Base-by-base conservation (phyloP, 495 filamentous ascomycete genomes). In the Stereocaulon alpinum region DNA sequence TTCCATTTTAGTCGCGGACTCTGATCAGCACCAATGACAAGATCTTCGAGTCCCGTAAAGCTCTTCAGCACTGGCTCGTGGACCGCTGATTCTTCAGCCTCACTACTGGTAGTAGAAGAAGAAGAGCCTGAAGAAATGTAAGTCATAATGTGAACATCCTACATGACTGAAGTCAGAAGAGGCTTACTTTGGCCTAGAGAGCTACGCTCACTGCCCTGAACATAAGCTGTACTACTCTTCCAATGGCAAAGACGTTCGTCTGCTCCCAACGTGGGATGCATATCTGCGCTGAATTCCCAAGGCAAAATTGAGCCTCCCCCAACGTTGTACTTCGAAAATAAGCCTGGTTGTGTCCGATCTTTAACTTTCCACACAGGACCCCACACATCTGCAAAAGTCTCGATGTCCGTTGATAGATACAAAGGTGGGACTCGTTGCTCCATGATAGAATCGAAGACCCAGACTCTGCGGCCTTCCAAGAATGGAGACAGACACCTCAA, bases 171-270 rank as follows among this genome's bases (percentile, higher is more conserved):
- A 6, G 12, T 30, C 32, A 32, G 9, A 15, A 17, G 9, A 29
- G 27, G 27, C 54, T 18, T 32, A 56, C 54, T 43, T 10, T 20
- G 6, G 17, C n/a, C n/a, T 7, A 40, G 12, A 3, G 40, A 44
- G 41, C 2, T 14, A 0, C 5, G 18, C 4, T 11, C 27, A 2
- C 6, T 15, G 11, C 1, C 15, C 6, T 3, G 3, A 15, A 45
- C 20, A 37, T 34, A 34, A 9, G 15, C 27, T 4, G 3, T 14
- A 11, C 34, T 45, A 17, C 12, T 37, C 17, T 37, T 48, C 55
- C 55, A 48, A 10, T 48, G 55, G 17, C 55, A 57, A 17, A 57
- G 22, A 11, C 55, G 42, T 12, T 47, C 55, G 0, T 15, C n/a
- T 2, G n/a, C 7, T 17, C 20, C 4, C 41, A 47, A 9, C 4